These are phyloP conservation scores for Parvularia atlantis DNA, from an alignment of 78 protist species.

Conservation along the genomic window DNA sequence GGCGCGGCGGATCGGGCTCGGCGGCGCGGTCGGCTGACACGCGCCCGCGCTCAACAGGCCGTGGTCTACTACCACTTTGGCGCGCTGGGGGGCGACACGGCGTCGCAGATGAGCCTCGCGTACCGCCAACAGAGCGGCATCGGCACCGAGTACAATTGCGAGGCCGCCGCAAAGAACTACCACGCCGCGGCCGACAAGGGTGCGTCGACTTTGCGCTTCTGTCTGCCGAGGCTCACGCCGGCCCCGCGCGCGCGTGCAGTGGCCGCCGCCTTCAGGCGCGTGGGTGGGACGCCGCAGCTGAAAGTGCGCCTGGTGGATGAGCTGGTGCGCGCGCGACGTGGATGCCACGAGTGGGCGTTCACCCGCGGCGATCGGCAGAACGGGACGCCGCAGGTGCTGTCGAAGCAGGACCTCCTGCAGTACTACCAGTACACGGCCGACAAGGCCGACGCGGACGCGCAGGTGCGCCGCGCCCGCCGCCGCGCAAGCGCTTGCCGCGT, in stretches of 20 bases:
- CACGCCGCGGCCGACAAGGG: conserved; percentile 4
- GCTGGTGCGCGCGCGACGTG: not conserved
- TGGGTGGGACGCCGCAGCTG: not conserved
- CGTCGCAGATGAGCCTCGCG: conserved; percentile 15
- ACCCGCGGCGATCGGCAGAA: not conserved
- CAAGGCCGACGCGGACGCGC: conserved; percentile 10
- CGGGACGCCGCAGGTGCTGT: no score
- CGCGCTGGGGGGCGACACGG: not conserved
- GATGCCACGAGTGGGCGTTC: not conserved
- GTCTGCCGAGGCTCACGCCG: no score
- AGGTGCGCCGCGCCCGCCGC: no score
- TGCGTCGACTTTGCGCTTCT: no score
- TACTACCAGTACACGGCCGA: conserved; percentile 25
- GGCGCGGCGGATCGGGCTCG: no score
- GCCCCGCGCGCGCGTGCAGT: no score
- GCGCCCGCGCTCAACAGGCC: no score
- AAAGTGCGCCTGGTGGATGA: not conserved
- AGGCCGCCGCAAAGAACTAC: conserved; percentile 15
- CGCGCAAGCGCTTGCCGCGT: no score
- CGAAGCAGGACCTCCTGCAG: conserved; percentile 14
- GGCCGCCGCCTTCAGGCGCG: no score
- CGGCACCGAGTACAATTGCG: conserved; percentile 22
- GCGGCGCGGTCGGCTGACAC: no score
- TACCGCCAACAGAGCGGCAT: conserved; percentile 26
- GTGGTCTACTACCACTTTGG: no score